These are phyloP conservation scores for Colletotrichum orbiculare DNA, from an alignment of 2,329 filamentous ascomycete species.

Conservation along the genomic window DNA sequence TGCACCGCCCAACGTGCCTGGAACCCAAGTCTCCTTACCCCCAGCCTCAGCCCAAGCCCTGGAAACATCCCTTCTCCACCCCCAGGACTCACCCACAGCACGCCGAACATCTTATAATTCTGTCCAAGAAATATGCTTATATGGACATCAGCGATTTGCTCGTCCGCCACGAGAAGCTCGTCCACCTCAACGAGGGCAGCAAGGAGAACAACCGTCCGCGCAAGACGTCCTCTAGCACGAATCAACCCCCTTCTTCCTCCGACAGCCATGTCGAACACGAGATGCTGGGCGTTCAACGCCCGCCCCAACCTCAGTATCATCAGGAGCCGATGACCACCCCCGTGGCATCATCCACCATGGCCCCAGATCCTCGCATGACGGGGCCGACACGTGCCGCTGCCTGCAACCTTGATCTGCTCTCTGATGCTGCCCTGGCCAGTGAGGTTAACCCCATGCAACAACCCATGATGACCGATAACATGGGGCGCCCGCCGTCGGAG, in stretches of 20 bases:
- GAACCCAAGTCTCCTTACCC: constrained; percentile 5
- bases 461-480: constrained; percentile 57
- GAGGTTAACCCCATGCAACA: constrained; percentile 62
- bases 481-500: constrained; percentile 52
- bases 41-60: constrained; percentile 22
- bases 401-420: constrained; percentile 69
- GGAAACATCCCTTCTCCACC: constrained; percentile 18
- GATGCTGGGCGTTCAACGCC: constrained; percentile 56
- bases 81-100: constrained; percentile 32
- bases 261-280: constrained; percentile 60
- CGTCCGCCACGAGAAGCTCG: constrained; percentile 72
- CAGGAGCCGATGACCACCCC: constrained; percentile 52
- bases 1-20: constrained; percentile 27
- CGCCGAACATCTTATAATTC: constrained; percentile 16
- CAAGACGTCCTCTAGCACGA: constrained; percentile 55
- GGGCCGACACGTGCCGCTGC: constrained; percentile 55
- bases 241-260: constrained; percentile 58
- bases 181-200: constrained; percentile 70
- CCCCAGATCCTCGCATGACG: constrained; percentile 58
- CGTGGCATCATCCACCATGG: constrained; percentile 50
- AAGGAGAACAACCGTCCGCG: constrained; percentile 64
- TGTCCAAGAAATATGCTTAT: constrained; percentile 57
- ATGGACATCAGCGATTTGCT: constrained; percentile 74
- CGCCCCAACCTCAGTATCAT: constrained; percentile 50
- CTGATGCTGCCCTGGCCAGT: constrained; percentile 69